Conservation (phyloP, 129 eudicot species). For the Tagetes patula region DNA sequence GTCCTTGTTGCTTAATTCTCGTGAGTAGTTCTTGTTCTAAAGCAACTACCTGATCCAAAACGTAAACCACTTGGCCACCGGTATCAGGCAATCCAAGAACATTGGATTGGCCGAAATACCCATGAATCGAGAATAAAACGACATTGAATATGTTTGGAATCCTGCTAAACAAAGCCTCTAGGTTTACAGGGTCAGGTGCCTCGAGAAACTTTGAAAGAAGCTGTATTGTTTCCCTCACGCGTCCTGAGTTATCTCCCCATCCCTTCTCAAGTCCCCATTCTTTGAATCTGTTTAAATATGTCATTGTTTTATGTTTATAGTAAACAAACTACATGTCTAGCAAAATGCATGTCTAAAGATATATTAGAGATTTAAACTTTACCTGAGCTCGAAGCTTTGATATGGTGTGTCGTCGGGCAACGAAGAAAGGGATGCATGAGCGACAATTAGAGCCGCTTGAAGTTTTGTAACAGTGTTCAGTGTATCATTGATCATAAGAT, state of each 20-base stretch:
- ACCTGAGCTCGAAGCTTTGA: constrained; percentile 79
- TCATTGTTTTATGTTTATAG: neutral
- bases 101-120: constrained; percentile 91
- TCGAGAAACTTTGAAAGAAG: constrained; percentile 78
- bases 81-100: constrained; percentile 99
- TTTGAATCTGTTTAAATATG: constrained; percentile 55
- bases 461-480: constrained; percentile 83
- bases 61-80: constrained; percentile 97
- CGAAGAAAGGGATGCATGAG: constrained; percentile 72
- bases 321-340: neutral
- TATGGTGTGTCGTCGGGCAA: constrained; percentile 67
- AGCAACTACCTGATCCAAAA: constrained; percentile 96
- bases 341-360: neutral
- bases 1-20: constrained; percentile 91
- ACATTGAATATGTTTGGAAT: constrained; percentile 76
- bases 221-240: constrained; percentile 67
- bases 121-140: constrained; percentile 87
- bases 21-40: constrained; percentile 86
- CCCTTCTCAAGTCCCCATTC: constrained; percentile 99
- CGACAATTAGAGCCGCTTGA: constrained; percentile 68
- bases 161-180: constrained; percentile 72
- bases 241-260: constrained; percentile 89
- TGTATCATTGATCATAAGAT: constrained; percentile 88
- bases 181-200: constrained; percentile 86
- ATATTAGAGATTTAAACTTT: neutral